Evolutionary conservation across 2,329 filamentous ascomycete species (phyloP), one percentile per base, ranked within the genome.

Genomic region (Aspergillus costaricaensis): DNA sequence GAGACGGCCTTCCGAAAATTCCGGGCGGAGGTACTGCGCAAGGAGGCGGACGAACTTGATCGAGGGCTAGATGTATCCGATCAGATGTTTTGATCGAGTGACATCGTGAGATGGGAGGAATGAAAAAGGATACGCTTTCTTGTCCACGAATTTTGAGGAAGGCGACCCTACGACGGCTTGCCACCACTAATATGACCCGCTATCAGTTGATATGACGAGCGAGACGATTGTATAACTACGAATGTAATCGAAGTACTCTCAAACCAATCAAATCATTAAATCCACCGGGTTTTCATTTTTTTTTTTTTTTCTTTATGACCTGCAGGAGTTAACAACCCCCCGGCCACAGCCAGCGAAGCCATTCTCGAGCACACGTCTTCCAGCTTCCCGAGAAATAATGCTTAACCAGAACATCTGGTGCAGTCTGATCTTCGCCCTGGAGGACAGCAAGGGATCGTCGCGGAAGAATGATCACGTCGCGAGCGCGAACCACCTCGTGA

Each of bases 1-100:
- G 85, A 89, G 74, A 81, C 74, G 55, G 88, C 88, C 0, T 90
- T 88, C 62, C 79, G 83, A 65, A 81, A 79, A 58, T 89, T 89
- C 71, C 82, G 82, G 60, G 85, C 85, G 0, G 88, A 90, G 75
- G 81, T 84, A n/a, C 70, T 90, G 68, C 82, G 84, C 67, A 81
- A 80, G 62, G 81, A 90, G 75, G 83, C 87, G 9, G 78, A 85
- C 65, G 68, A 75, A 25, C 65, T 90, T 61, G 86, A 89, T 62
- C 74, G 71, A 0, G 73, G 71, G 1, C 65, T 72, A 19, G 70
- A 64, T 41, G 65, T 71, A 5, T 63, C 62, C 14, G 68, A 68
- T 1, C 65, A 72, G 51, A 66, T 74, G 65, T 71, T 71, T 21
- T 67, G 52, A 58, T 21, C 5, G 32, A 6, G 7, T n/a, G 12